Base-by-base conservation (phyloP, 2,329 filamentous ascomycete species). In the Dactylonectria macrodidyma region DNA sequence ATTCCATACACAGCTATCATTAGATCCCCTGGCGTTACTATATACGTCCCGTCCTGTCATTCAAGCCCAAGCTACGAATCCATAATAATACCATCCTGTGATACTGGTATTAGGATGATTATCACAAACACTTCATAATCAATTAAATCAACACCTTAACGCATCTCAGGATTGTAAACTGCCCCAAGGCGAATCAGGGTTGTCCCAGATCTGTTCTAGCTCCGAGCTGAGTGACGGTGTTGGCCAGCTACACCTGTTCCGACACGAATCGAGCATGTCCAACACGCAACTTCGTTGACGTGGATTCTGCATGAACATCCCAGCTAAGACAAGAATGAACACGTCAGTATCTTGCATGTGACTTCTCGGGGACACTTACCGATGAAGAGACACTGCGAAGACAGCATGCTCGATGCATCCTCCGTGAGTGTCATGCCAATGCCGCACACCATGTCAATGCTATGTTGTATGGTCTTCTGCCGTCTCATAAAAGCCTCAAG, bases 371-470 rank as follows among this genome's bases (percentile, higher is more conserved):
- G 6, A 11, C 0, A 3, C 68, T 2, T 54, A 73, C 71, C 71
- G 1, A 73, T 69, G 2, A 73, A 86, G 0, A 85, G 70, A 59
- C 82, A 85, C 64, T 85, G 83, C 1, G 82, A 83, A 1, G 80
- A 84, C 62, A 85, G 73, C 11, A 85, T 74, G n/a, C 80, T 80
- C 1, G 80, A 83, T 3, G 81, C 79, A 51, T 82, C 78, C 6
- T 84, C 83, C 0, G 73, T 79, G 5, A 83, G 73, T 52, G 82
- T 82, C 75, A 85, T 80, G 0, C 84, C 85, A 59, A 88, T 84
- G 1, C 86, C 85, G 55, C 84, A 86, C 3, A 88, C 84, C 1
- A 72, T 73, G 1, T 72, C 69, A 0, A 79, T 72, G 1, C 71
- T 71, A 2, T 70, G 54, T 3, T 75, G 69, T 0, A 79, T 71